Base-by-base conservation (phyloP, 495 filamentous ascomycete species). In the Glutinoglossum americanum region DNA sequence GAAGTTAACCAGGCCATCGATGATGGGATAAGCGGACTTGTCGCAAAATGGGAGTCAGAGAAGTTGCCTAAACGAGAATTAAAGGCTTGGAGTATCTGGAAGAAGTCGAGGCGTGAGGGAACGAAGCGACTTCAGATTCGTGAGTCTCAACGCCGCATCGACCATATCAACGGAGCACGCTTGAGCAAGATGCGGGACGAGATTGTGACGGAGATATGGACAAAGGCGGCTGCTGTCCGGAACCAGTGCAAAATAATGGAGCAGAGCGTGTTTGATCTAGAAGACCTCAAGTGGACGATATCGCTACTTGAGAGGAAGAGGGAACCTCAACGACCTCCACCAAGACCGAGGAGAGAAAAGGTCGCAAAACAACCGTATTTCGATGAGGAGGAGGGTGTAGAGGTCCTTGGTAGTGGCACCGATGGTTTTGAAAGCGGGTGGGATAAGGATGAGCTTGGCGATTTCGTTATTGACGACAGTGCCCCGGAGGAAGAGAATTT, bases 81-180 rank as follows among this genome's bases (percentile, higher is more conserved):
- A 13, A 76, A 73, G 51, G 82, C 83, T 0, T 77, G 74, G 60
- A 67, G 61, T n/a, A 60, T 82, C 15, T 94, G 89, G 86, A 70
- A 67, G 17, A 70, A 63, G 28, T 72, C 71, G 1, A 41, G 59
- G 49, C 21, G 53, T 30, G 26, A 56, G 28, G 37, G 53, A 21
- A 60, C 30, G 8, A 58, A 75, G 64, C 59, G 65, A 63, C n/a
- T 57, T 63, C 26, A 64, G 63, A 49, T 64, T 55, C 25, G 60
- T 57, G n/a, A 67, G 64, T 53, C 62, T 62, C 69, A 68, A 37
- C 59, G 59, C 4, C 33, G 62, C n/a, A 64, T 74, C 25, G 55
- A 67, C 1, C 44, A 62, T 27, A 64, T 80, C 17, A 41, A 55
- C 26, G 64, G 74, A 15, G 33, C 57, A 2, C 80, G 81, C 9